phyloP scores from a whole-genome alignment of 257 asterid species.

The Schizonepeta tenuifolia region DNA sequence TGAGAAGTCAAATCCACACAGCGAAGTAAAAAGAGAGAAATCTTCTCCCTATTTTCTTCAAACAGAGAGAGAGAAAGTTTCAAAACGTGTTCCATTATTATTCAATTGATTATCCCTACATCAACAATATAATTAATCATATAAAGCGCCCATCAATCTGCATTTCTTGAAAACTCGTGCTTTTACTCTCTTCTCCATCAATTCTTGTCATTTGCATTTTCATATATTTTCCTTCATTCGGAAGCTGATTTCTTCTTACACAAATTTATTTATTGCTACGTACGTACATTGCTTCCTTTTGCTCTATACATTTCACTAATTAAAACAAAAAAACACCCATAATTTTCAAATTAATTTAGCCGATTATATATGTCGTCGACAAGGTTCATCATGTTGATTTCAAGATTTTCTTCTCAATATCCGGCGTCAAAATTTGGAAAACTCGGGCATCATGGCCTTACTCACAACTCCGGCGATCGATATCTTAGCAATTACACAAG shows the following conservation, averaged over 20 bases:
- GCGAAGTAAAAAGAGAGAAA: not conserved
- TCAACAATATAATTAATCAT: not conserved
- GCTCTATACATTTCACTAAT: not conserved
- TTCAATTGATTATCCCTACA: not conserved
- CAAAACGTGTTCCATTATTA: not conserved
- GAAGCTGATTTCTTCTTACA: not conserved
- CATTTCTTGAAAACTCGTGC: not conserved
- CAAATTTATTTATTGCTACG: slow-evolving; percentile 11
- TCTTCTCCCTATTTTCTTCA: not conserved
- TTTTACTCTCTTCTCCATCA: not conserved
- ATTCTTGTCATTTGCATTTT: slow-evolving; percentile 9
- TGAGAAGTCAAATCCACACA: not conserved
- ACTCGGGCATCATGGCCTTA: slow-evolving; percentile 16
- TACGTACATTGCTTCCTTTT: not conserved
- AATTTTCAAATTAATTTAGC: not conserved
- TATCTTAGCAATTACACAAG: slow-evolving; percentile 30
- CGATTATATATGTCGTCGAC: slow-evolving; percentile 32
- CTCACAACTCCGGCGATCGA: slow-evolving; percentile 30
- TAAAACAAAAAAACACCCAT: not conserved
- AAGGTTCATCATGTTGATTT: slow-evolving; percentile 29
- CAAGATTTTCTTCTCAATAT: slow-evolving; percentile 33
- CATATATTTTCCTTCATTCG: slow-evolving; percentile 22
- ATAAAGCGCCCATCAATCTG: slow-evolving; percentile 24
- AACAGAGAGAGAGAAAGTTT: not conserved
- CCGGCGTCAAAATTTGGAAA: slow-evolving; percentile 2